phyloP scores from a whole-genome alignment of 441 rosid genomes.

The Erodium texanum region DNA sequence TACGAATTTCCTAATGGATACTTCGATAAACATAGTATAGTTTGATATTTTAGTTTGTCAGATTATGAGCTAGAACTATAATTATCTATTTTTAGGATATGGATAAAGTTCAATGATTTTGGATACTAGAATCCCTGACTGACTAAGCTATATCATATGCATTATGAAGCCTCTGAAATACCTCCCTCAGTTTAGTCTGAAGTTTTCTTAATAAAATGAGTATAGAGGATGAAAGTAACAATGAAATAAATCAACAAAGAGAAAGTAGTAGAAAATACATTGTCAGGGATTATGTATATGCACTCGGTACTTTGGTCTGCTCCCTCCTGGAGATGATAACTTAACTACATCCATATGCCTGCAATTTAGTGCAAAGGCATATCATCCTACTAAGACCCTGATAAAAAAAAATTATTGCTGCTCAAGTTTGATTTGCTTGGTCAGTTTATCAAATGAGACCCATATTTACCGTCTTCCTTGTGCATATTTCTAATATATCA shows the following conservation, averaged over 20 bases:
- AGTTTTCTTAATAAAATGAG: not conserved
- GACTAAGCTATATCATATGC: not conserved
- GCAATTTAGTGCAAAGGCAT: not conserved
- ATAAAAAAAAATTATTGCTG: constrained; percentile 15
- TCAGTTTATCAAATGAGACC: constrained; percentile 27
- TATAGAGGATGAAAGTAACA: not conserved
- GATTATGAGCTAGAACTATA: not conserved
- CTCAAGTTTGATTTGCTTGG: constrained; percentile 20
- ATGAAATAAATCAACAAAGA: not conserved
- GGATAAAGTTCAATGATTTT: not conserved
- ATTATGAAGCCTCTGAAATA: not conserved
- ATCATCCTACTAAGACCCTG: not conserved
- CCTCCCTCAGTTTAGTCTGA: not conserved
- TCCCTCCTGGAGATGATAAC: not conserved
- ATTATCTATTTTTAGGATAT: not conserved
- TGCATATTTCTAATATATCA: constrained; percentile 72
- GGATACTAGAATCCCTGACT: not conserved
- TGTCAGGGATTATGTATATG: not conserved
- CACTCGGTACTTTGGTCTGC: not conserved
- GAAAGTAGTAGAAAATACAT: not conserved
- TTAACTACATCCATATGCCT: not conserved
- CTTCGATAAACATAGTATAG: not conserved
- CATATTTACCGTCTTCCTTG: constrained; percentile 52
- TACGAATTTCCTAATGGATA: not conserved
- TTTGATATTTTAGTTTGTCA: not conserved